Evolutionary conservation across 345 rosid species (phyloP).

Genomic region (Nephelium lappaceum): DNA sequence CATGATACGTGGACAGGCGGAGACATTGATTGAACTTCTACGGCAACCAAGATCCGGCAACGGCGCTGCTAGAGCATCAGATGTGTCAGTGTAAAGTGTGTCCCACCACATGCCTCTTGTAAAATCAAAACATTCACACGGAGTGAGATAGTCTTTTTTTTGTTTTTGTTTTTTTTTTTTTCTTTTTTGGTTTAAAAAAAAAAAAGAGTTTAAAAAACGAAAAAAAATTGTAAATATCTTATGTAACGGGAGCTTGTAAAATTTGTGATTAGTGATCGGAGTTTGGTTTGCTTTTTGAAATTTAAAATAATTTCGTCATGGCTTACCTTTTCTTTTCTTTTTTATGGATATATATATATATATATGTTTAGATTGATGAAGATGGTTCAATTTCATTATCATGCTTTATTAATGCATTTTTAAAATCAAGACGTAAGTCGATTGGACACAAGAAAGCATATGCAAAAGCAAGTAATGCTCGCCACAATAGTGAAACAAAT

Average conservation of each 20-base stretch:
- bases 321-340: not conserved
- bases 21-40: slow-evolving; percentile 68
- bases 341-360: not conserved
- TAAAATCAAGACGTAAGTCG: not conserved
- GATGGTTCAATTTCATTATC: not conserved
- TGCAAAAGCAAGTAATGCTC: not conserved
- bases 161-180: not conserved
- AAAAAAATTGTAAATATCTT: slow-evolving; percentile 18
- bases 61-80: slow-evolving; percentile 54
- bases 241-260: slow-evolving; percentile 13
- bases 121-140: not conserved
- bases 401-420: not conserved
- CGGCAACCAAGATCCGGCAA: slow-evolving; percentile 91
- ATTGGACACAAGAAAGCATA: slow-evolving; percentile 5
- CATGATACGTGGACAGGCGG: slow-evolving; percentile 60
- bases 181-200: no score
- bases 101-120: slow-evolving; percentile 16
- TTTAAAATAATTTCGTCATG: not conserved
- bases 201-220: not conserved
- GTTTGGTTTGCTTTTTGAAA: slow-evolving; percentile 22
- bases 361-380: not conserved
- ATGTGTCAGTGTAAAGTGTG: slow-evolving; percentile 37
- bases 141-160: not conserved
- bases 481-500: not conserved
- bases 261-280: not conserved